Evolutionary conservation across 495 filamentous ascomycete genomes (phyloP), one percentile per base, ranked within the genome.

Genomic region (Penicillium tannophilum): DNA sequence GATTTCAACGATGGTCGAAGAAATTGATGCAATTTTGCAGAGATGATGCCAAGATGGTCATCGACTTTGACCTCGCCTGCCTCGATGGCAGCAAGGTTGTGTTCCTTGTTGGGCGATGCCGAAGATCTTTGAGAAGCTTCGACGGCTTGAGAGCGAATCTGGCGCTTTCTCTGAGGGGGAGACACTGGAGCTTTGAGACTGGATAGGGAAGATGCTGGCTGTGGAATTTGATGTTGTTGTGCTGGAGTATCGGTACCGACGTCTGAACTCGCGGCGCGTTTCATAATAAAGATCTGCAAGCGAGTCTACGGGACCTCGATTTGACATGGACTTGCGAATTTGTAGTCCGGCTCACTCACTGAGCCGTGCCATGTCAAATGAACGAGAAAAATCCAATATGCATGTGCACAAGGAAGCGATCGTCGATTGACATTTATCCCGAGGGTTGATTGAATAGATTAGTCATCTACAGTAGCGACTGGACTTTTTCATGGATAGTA

Each of bases 21-120:
- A 28, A 20, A 54, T 47, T 71, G 67, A 20, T 60, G 43, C 4
- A 88, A 64, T 33, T 74, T 76, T 6, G 62, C 60, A 39, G 75
- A 75, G 64, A 87, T 82, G 59, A 81, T 79, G 23, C 63, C 60
- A 1, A 87, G 72, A 59, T 87, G 83, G 53, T 88, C 76, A 1
- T 70, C 67, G 20, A 86, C 75, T 58, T 76, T 57, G 20, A 72
- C 74, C 62, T 80, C 55, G 3, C 86, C 86, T 28, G 84, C 78
- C 74, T 88, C 86, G 16, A 89, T 77, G 17, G 82, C 79, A 5
- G 84, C 77, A 3, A 79, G 70, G 12, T 54, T 64, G 20, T 59
- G 56, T 4, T 54, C 35, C 12, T 50, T 33, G 2, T 47, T 33
- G 11, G 31, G 28, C 16, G 39, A 2, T 41, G 52, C 16, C 12